Percentiles rank a stretch among this genome's conserved stretches.
Evolutionary conservation across 805 yeast species (phyloP).

Genomic region (Kodamaea lidongshanica): DNA sequence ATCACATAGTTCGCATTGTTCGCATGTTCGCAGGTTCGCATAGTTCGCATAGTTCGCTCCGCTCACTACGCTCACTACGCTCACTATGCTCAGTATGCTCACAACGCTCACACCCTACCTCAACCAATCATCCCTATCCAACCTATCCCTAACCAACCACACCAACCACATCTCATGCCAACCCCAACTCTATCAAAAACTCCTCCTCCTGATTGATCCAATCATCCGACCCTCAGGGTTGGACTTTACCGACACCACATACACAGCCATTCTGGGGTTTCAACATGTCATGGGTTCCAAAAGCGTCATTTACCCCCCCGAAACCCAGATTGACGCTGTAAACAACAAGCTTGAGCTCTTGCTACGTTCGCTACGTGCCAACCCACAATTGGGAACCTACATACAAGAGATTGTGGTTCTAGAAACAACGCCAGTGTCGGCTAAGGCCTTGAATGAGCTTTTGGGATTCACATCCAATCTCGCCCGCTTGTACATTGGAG

Average conservation of each 20-base stretch:
- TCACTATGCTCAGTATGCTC: no score
- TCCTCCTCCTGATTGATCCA: no score
- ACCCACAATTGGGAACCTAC: conserved; percentile 25
- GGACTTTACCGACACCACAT: conserved; percentile 5
- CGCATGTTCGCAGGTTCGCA: no score
- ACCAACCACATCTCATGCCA: no score
- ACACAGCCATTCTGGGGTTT: conserved; percentile 6
- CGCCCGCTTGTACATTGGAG: conserved; percentile 16
- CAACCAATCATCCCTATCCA: no score
- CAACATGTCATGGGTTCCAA: conserved; percentile 5
- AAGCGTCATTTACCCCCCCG: conserved; percentile 10
- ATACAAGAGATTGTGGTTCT: conserved; percentile 24
- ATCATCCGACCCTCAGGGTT: no score
- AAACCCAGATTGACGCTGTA: conserved; percentile 21
- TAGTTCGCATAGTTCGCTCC: no score
- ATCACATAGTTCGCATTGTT: no score
- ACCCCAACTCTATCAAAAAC: no score
- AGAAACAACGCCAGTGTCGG: conserved; percentile 18
- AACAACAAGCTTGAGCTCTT: conserved; percentile 37
- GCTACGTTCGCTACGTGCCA: conserved; percentile 28
- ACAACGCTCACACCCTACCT: no score
- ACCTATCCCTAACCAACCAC: no score
- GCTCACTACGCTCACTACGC: no score
- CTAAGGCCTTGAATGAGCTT: conserved; percentile 7
- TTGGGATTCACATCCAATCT: conserved; percentile 6